These are phyloP conservation scores for Populus pruinosa DNA, from an alignment of 345 rosid genomes.

Conservation along the genomic window DNA sequence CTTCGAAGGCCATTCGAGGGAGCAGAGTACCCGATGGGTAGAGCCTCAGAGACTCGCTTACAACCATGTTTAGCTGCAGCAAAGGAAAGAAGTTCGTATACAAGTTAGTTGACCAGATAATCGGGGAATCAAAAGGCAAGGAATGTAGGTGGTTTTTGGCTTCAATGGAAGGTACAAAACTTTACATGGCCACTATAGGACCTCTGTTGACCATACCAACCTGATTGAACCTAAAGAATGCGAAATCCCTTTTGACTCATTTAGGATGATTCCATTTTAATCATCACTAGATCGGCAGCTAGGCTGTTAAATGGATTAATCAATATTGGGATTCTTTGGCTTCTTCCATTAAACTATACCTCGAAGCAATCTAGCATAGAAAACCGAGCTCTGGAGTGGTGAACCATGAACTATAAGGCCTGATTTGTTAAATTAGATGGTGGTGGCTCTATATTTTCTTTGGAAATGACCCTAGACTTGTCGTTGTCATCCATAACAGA, in stretches of 20 bases:
- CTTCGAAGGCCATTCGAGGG: conserved; percentile 91
- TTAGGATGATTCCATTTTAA: background rate
- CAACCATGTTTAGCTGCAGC: conserved; percentile 74
- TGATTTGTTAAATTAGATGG: background rate
- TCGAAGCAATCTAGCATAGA: background rate
- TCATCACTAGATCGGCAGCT: conserved; percentile 2
- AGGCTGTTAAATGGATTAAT: conserved; percentile 1
- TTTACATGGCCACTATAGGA: background rate
- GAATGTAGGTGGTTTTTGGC: background rate
- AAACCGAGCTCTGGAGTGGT: conserved; percentile 6
- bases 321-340: background rate
- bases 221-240: background rate
- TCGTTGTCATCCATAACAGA: background rate
- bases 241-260: conserved; percentile 1
- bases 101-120: background rate
- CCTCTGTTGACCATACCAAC: background rate
- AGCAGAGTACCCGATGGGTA: conserved; percentile 89
- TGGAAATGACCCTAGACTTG: background rate
- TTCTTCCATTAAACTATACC: background rate
- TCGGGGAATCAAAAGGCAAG: too few relatives aligned
- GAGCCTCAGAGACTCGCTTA: conserved; percentile 80
- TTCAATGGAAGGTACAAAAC: background rate
- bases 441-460: background rate
- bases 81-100: background rate
- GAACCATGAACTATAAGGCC: background rate